A percentile compares a stretch with the other conserved stretches of the same genome.
Evolutionary conservation across 164 flowering plant species (phyloP).

Genomic region (Chimonanthus praecox): DNA sequence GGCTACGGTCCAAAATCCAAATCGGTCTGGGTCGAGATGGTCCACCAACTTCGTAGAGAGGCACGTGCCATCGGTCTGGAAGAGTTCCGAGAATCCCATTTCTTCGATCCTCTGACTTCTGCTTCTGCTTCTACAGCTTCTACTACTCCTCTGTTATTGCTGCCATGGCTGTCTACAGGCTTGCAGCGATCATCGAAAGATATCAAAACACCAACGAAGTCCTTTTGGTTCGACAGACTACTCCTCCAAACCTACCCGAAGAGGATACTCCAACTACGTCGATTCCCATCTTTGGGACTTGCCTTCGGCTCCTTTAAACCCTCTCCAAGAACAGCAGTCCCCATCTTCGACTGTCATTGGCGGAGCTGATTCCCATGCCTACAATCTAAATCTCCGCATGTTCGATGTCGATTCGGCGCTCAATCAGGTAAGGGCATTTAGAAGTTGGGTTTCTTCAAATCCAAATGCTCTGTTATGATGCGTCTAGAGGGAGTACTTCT

Average conservation of each 20-base stretch:
- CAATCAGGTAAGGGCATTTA: too few species aligned
- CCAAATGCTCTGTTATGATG: too few species aligned
- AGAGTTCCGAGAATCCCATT: too few species aligned
- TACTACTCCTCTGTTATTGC: too few species aligned
- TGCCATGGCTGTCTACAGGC: slow-evolving; percentile 25
- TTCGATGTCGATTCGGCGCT: slow-evolving; percentile 26
- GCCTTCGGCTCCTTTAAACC: slow-evolving; percentile 49
- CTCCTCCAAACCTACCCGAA: slow-evolving; percentile 55
- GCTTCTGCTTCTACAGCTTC: too few species aligned
- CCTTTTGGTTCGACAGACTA: slow-evolving; percentile 51
- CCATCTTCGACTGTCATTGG: slow-evolving; percentile 20
- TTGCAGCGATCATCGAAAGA: slow-evolving; percentile 55
- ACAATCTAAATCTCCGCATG: slow-evolving; percentile 29
- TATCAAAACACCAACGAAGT: slow-evolving; percentile 39
- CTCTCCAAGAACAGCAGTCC: slow-evolving; percentile 12
- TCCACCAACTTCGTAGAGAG: too few species aligned
- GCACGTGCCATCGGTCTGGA: too few species aligned
- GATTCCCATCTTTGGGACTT: slow-evolving; percentile 94
- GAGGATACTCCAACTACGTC: slow-evolving; percentile 61
- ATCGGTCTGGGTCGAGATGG: too few species aligned
- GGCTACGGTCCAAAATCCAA: too few species aligned
- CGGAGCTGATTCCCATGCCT: slow-evolving; percentile 31
- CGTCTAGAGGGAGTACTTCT: too few species aligned
- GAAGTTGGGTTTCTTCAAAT: too few species aligned
- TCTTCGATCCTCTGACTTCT: too few species aligned